Base-by-base conservation (phyloP, 495 filamentous ascomycete species). In the Arthonia radiata region DNA sequence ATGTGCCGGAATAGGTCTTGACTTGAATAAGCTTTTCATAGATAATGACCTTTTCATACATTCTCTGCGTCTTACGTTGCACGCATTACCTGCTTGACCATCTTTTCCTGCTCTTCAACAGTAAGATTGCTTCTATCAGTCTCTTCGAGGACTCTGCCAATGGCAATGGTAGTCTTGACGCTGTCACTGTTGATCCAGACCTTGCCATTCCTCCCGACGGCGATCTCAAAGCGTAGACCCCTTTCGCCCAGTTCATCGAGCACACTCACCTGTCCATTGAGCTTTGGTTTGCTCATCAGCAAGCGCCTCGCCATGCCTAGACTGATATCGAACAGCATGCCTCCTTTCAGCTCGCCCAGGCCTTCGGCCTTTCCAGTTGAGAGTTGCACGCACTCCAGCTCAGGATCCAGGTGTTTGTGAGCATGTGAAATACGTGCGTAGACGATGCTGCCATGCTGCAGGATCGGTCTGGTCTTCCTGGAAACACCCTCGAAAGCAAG, bases 181-280 rank as follows among this genome's bases (percentile, higher is more conserved):
- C 57, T 70, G 2, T 53, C 50, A 32, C 56, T 61, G 36, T 78
- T 64, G 11, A 94, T 71, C 86, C 86, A 93, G 18, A 93, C 61
- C 52, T 64, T 73, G 13, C 86, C 86, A 46, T 97, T 97, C 43
- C 82, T 67, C 13, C 89, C 89, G 15, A 92, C 78, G 3, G 86
- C 86, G 32, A 86, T 69, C 55, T 97, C 86, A 49, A 93, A 97
- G 27, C 63, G 60, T 23, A 83, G 53, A 26, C 70, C 56, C 23
- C 67, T 74, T 38, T 61, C 67, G 10, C 70, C 82, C n/a, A 94
- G 49, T 38, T 80, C 75, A 32, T 90, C 78, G 26, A 94, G 44
- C 12, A 94, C 45, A 3, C 56, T 62, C 15, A 83, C 56, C 3
- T 76, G 59, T 21, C 60, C 67, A 27, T 59, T 66, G 13, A 70